Evolutionary conservation across 139 green algal genomes (phyloP), one percentile per base, ranked within the genome.

Genomic region (Deuterostichococcus epilithicus): DNA sequence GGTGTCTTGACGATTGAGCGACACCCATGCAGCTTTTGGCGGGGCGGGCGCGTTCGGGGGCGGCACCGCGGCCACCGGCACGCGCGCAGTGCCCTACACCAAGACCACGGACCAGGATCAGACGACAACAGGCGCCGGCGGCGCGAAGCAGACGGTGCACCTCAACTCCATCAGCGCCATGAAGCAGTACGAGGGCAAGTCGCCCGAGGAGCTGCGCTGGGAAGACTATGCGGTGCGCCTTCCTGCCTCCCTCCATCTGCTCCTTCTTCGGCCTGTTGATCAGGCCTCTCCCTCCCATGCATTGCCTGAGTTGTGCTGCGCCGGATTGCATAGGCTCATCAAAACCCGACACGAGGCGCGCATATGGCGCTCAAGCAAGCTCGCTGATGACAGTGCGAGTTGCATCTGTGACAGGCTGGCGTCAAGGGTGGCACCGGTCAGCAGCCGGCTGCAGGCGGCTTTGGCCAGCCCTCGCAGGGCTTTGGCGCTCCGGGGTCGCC

Each of bases 211-310:
- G 87, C 85, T 98, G 38, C 85, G 94, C 26, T 94, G 82, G 82
- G 94, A 98, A 80, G 94, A 98, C 72, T 98, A 98, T 77, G 74
- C 92, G 78, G 80, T 81, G n/a, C 67, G 82, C 4, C 73, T 73
- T 79, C 20, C 75, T 2, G 28, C 1, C 1, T 70, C 4, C 26
- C 4, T 22, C 35, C 28, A 37, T 33, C 20, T 42, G 28, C 33
- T 38, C 23, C 36, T 45, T 32, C 13, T 47, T n/a, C n/a, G 20
- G 30, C 15, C 13, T n/a, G 3, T 3, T 72, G 30, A 33, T 72
- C 59, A 35, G 30, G 30, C 28, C 6, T 72, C n/a, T 36, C 15
- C 18, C 63, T 23, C 26, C 23, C 26, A 15, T 69, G 63, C 8
- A 69, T 13, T 69, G 15, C 63, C 15, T 34, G 63, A 45, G 67